These are phyloP conservation scores for Globisporangium rhizosaccharum DNA, from an alignment of 352 stramenopile species.

Conservation along the genomic window DNA sequence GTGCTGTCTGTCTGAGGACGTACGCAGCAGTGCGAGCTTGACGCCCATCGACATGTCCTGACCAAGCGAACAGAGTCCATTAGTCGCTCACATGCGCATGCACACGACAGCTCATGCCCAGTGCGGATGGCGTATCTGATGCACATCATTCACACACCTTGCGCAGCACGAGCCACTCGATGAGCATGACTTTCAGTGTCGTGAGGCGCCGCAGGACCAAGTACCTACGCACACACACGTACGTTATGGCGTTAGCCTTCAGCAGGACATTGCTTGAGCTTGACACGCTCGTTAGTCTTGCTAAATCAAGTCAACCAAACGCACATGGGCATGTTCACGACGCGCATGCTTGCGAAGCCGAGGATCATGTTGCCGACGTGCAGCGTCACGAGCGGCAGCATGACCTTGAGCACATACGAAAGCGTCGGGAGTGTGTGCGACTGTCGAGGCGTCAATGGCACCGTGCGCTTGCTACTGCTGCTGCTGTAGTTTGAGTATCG, in stretches of 20 bases:
- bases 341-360: slow-evolving; percentile 55
- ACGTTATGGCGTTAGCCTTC: not conserved
- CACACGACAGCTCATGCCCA: not conserved
- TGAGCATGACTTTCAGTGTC: slow-evolving; percentile 71
- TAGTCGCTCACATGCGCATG: not conserved
- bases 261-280: no score
- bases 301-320: not conserved
- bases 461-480: not conserved
- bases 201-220: slow-evolving; percentile 62
- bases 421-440: not conserved
- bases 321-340: slow-evolving; percentile 78
- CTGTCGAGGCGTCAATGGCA: not conserved
- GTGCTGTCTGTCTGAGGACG: not conserved
- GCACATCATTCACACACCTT: slow-evolving; percentile 23
- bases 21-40: slow-evolving; percentile 60
- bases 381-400: slow-evolving; percentile 44
- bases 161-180: slow-evolving; percentile 68
- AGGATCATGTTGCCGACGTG: slow-evolving; percentile 62
- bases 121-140: not conserved
- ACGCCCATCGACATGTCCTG: slow-evolving; percentile 40
- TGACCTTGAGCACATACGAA: slow-evolving; percentile 24
- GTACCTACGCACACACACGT: slow-evolving; percentile 22
- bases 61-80: not conserved
- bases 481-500: not conserved
- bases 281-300: no score